Conservation (phyloP, 2,329 filamentous ascomycete species). For the Sarocladium strictum region DNA sequence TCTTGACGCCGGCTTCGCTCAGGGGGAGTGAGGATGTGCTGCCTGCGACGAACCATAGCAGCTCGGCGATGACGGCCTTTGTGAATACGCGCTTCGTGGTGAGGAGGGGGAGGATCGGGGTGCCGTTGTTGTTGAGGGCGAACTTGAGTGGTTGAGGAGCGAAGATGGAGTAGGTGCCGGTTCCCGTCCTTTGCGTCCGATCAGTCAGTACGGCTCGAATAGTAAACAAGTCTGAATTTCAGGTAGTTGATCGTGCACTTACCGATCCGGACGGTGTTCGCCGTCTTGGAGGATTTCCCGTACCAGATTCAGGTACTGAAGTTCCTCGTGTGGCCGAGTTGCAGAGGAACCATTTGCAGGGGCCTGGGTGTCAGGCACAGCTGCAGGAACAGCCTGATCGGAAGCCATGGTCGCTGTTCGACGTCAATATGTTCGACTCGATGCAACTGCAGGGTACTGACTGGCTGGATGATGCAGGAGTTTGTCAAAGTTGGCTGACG, state of each 20-base stretch:
- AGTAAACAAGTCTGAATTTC: no score
- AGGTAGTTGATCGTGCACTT: no score
- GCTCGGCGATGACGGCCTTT: conserved; percentile 81
- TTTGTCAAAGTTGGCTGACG: background rate
- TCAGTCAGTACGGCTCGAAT: conserved; percentile 1
- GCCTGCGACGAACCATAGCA: conserved; percentile 92
- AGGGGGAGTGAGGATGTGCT: conserved; percentile 75
- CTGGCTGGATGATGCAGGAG: no score
- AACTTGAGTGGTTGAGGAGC: conserved; percentile 85
- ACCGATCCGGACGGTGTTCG: conserved; percentile 86
- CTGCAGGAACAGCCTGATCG: background rate
- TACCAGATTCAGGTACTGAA: conserved; percentile 89
- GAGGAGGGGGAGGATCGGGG: conserved; percentile 77
- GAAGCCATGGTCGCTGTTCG: background rate
- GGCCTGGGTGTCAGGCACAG: background rate
- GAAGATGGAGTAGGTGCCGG: conserved; percentile 85
- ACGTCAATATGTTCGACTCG: background rate
- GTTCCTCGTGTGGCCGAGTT: conserved; percentile 64
- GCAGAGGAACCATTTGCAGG: conserved; percentile 10
- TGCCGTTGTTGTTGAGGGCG: conserved; percentile 57
- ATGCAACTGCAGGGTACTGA: no score
- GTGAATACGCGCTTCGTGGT: conserved; percentile 97
- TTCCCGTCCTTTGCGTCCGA: conserved; percentile 71
- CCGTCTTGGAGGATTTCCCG: conserved; percentile 75
- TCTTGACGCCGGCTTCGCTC: conserved; percentile 77